Percentiles rank a stretch among this genome's conserved stretches.
These are phyloP conservation scores for Volvox reticuliferus DNA, from an alignment of 139 green algal species.

Conservation along the genomic window DNA sequence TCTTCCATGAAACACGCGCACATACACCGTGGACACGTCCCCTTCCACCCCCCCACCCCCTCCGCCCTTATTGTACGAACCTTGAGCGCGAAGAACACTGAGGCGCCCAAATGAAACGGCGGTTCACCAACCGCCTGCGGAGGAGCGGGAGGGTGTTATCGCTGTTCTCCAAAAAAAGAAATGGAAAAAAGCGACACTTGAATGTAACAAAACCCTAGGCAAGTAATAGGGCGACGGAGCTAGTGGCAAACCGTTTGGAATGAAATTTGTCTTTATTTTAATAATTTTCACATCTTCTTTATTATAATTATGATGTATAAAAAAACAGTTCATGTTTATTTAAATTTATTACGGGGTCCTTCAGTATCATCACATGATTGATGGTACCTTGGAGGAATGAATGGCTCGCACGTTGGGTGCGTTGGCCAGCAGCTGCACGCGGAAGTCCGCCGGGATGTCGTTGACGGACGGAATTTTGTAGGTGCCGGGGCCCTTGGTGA, in stretches of 20 bases:
- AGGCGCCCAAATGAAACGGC: slow-evolving; percentile 91
- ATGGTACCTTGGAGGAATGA: slow-evolving; percentile 85
- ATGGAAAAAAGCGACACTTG: no score
- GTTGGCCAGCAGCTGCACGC: slow-evolving; percentile 87
- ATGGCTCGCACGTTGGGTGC: slow-evolving; percentile 86
- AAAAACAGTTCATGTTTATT: no score
- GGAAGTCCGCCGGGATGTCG: slow-evolving; percentile 96
- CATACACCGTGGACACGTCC: no score
- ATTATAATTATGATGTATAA: no score
- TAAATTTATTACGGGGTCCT: no score
- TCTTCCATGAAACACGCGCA: no score
- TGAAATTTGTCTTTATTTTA: no score
- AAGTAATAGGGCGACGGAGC: no score
- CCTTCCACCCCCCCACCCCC: not conserved
- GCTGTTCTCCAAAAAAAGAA: no score
- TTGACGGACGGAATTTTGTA: slow-evolving; percentile 98
- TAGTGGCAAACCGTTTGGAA: not conserved
- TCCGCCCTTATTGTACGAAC: not conserved
- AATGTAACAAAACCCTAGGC: no score
- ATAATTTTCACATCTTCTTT: no score
- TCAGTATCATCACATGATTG: no score
- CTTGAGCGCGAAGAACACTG: slow-evolving; percentile 94
- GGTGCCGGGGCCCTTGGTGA: slow-evolving; percentile 77
- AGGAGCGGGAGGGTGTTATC: not conserved
- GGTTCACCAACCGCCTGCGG: slow-evolving; percentile 92